These are phyloP conservation scores for Pseudotsuga menziesii DNA, from an alignment of 75 land plant genomes.

Conservation along the genomic window DNA sequence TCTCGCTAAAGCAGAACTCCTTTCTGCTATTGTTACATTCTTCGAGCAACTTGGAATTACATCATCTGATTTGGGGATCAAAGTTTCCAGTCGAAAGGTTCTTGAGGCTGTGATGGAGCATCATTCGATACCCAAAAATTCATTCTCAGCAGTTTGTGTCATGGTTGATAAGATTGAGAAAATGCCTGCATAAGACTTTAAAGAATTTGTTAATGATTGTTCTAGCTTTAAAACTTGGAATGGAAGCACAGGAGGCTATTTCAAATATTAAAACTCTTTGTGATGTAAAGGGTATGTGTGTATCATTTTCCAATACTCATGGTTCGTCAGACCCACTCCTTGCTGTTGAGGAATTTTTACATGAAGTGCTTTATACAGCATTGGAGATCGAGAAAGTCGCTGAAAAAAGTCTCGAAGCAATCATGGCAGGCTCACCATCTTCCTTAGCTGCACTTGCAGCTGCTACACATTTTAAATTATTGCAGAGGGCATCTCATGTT, in stretches of 20 bases:
- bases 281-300: conserved; percentile 90
- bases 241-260: conserved; percentile 43
- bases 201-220: too few species aligned
- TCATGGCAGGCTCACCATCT: conserved; percentile 55
- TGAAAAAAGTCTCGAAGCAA: conserved; percentile 36
- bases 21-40: too few species aligned
- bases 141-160: too few species aligned
- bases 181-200: too few species aligned
- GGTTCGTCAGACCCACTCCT: conserved; percentile 75
- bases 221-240: too few species aligned
- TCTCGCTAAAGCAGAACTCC: too few species aligned
- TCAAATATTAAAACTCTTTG: conserved; percentile 73
- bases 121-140: too few species aligned
- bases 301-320: conserved; percentile 55
- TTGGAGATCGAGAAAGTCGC: conserved; percentile 67
- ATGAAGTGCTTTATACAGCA: conserved; percentile 77
- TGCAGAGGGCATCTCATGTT: conserved; percentile 91
- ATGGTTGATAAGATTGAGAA: too few species aligned
- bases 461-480: conserved; percentile 78
- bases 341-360: conserved; percentile 88
- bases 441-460: conserved; percentile 82
- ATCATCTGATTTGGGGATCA: too few species aligned
- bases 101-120: too few species aligned
- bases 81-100: too few species aligned
- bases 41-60: too few species aligned